Base-by-base conservation (phyloP, 2,329 filamentous ascomycete genomes). In the Aspergillus ochraceoroseus region DNA sequence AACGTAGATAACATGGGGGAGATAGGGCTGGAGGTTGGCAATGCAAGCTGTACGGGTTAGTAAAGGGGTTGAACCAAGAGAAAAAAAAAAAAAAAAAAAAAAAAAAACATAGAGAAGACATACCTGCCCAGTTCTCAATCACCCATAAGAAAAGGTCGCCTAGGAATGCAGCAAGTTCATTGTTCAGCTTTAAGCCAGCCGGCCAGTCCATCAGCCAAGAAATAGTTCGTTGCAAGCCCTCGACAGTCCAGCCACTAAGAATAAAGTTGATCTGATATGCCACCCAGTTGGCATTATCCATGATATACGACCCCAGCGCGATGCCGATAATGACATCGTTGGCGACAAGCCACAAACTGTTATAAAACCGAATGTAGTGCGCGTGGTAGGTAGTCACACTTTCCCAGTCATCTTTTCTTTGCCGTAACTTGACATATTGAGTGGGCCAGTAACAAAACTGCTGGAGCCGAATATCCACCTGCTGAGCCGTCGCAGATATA, bases 381-480 rank as follows among this genome's bases (percentile, higher is more conserved):
- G 90, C 87, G 63, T 98, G 90, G 55, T 84, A 95, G 32, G 84
- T 92, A 0, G 89, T 95, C 40, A 96, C 85, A 61, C 90, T 96
- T 43, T 88, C 86, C 90, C 92, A 96, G 54, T 94, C 87, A 48
- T 83, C 81, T 59, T 94, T 94, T 26, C 89, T 77, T 58, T 86
- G 82, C n/a, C 89, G 83, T 32, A 98, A 67, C 11, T 88, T 96
- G 29, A 90, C 76, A 60, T 96, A 95, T 63, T 98, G 90, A 66
- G 94, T 87, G 2, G 92, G 94, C 89, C 90, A 96, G 64, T 98
- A 98, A 66, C 90, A 96, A 60, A 96, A 96, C 61, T 98, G 92
- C 61, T 96, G 88, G 14, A 98, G 75, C 4, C 92, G 85, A 50
- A 98, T 95, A 65, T 98, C 92, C 23, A 98, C 82, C 65, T 98